Conservation (phyloP, 2,329 filamentous ascomycete species). For the Pseudogymnoascus sp. region DNA sequence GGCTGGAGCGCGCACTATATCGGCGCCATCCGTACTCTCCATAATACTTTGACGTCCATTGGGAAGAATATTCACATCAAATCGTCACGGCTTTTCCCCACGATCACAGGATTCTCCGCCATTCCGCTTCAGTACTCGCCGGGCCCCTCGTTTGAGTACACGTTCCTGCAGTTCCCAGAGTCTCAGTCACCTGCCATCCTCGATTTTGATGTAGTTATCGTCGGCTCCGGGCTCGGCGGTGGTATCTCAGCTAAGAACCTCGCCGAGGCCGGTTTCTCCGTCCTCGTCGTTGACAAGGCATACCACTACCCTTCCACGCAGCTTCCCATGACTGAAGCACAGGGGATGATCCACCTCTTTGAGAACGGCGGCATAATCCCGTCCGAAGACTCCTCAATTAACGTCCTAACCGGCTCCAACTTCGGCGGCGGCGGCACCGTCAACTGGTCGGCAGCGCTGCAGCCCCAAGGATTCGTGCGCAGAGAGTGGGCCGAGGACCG, state of each 20-base stretch:
- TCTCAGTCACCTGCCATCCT: slow-evolving; percentile 44
- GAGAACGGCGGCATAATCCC: slow-evolving; percentile 54
- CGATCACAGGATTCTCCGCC: slow-evolving; percentile 49
- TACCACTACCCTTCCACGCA: slow-evolving; percentile 66
- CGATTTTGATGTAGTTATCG: slow-evolving; percentile 73
- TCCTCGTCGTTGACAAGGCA: slow-evolving; percentile 75
- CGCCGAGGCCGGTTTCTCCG: slow-evolving; percentile 63
- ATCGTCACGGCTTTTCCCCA: slow-evolving; percentile 44
- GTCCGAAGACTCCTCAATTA: slow-evolving; percentile 49
- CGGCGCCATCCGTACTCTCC: slow-evolving; percentile 44
- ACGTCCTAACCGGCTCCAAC: slow-evolving; percentile 57
- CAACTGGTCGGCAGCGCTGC: slow-evolving; percentile 67
- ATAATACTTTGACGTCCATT: slow-evolving; percentile 47
- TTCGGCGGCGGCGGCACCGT: slow-evolving; percentile 84
- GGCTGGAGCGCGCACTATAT: slow-evolving; percentile 53
- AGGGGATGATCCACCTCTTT: slow-evolving; percentile 56
- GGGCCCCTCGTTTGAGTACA: slow-evolving; percentile 29
- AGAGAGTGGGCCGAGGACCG: slow-evolving; percentile 65
- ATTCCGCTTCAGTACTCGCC: slow-evolving; percentile 36
- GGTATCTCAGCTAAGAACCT: slow-evolving; percentile 74
- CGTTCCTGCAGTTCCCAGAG: slow-evolving; percentile 24
- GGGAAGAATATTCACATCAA: slow-evolving; percentile 37
- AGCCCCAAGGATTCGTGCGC: slow-evolving; percentile 67
- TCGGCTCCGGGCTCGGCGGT: slow-evolving; percentile 82
- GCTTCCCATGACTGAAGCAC: slow-evolving; percentile 63